These are phyloP conservation scores for Zymoseptoria passerinii DNA, from an alignment of 2,329 filamentous ascomycete species.

Conservation along the genomic window DNA sequence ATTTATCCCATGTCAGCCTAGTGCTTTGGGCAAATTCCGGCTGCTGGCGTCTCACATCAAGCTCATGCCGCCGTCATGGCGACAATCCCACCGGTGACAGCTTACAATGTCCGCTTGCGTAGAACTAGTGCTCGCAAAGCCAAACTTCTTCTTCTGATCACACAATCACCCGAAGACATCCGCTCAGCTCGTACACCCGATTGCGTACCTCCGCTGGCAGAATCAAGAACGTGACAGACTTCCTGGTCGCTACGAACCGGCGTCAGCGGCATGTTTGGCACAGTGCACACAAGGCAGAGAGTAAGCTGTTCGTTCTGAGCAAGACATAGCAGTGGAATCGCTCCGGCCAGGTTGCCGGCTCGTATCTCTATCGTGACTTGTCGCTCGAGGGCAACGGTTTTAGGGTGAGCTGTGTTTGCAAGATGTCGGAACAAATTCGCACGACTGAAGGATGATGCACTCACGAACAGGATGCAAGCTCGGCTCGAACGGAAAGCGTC, in stretches of 20 bases:
- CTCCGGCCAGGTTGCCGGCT: not conserved
- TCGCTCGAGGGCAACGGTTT: not conserved
- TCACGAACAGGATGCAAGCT: not conserved
- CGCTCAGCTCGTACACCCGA: slow-evolving; percentile 9
- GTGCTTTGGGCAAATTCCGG: not conserved
- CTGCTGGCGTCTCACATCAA: not conserved
- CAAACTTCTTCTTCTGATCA: not conserved
- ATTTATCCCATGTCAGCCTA: too few species aligned
- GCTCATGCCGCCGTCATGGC: not conserved
- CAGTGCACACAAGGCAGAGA: not conserved
- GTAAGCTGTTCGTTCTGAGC: not conserved
- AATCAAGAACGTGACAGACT: slow-evolving; percentile 5
- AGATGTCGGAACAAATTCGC: not conserved
- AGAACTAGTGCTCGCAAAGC: not conserved
- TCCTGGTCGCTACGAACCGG: not conserved
- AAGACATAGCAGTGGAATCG: not conserved
- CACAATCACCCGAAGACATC: slow-evolving; percentile 6
- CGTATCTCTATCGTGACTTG: not conserved
- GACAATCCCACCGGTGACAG: not conserved
- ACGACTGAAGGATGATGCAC: not conserved
- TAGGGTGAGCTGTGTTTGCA: not conserved
- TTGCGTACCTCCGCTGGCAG: slow-evolving; percentile 11
- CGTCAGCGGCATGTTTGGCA: not conserved
- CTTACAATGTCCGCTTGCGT: not conserved
- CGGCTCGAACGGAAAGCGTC: not conserved